Evolutionary conservation across 2,329 filamentous ascomycete genomes (phyloP), one percentile per base, ranked within the genome.

Genomic region (Pyricularia sp.): DNA sequence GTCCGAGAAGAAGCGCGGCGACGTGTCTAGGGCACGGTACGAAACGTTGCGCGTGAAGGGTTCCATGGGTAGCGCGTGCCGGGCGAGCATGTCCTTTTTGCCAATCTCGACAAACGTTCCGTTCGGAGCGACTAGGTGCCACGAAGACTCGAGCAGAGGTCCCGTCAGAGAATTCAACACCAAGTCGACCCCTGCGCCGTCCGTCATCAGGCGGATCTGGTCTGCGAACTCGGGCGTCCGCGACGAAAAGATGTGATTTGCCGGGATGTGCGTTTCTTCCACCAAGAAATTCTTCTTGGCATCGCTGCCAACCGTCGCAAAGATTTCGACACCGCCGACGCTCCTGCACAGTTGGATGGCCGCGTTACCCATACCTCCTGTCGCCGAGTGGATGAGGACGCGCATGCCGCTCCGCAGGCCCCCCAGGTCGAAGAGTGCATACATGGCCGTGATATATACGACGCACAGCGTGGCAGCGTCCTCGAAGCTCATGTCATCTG

Each of bases 121-220:
- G 61, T 73, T 73, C n/a, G 73, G 70, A 4, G 78, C 76, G 2
- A 63, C n/a, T 2, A 77, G 66, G 66, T 75, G 74, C 11, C 74
- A 66, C 74, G 75, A 79, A 3, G 74, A 72, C 0, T 72, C 72
- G 0, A 81, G 70, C 0, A 76, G 68, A n/a, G 78, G 74, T 3
- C 78, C 78, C 0, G 74, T 71, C 0, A 79, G 67, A 0, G 76
- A 77, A 68, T 78, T 78, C 1, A 80, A 67, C 0, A 79, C 72
- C 1, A 78, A 70, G 14, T 71, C 77, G 12, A 79, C 78, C 7
- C 78, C 78, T 2, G 69, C 66, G 31, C 73, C 72, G 1, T 71
- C 63, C 0, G 78, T 79, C 0, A 72, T 71, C 0, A 64, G 59
- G 67, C 73, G 70, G 2, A 80, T 71, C 4, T 72, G 74, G 0